Percentiles rank a stretch among this genome's conserved stretches.
These are phyloP conservation scores for Exophiala alcalophila DNA, from an alignment of 2,329 filamentous ascomycete species.

Conservation along the genomic window DNA sequence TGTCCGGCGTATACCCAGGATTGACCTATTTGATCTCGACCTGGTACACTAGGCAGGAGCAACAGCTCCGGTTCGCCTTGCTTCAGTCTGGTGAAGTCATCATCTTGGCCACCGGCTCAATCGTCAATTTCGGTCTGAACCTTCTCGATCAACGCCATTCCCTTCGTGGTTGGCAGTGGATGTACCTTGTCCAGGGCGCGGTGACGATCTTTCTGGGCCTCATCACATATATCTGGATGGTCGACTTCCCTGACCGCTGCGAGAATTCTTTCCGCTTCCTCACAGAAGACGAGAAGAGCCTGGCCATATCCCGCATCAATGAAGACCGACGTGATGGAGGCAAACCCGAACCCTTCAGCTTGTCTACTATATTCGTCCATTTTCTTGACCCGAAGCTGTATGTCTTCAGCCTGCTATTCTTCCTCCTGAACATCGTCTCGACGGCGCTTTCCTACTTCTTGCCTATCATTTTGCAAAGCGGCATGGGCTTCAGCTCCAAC, in stretches of 20 bases:
- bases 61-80: constrained; percentile 23
- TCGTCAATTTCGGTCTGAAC: constrained; percentile 69
- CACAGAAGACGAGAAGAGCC: constrained; percentile 52
- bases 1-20: constrained; percentile 49
- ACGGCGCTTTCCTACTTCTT: constrained; percentile 65
- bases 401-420: constrained; percentile 45
- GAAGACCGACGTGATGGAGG: constrained; percentile 60
- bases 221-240: constrained; percentile 66
- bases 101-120: constrained; percentile 62
- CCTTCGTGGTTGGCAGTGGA: constrained; percentile 64
- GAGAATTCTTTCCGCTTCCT: constrained; percentile 59
- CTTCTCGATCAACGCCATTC: constrained; percentile 56
- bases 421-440: constrained; percentile 64
- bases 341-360: constrained; percentile 53
- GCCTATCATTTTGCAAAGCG: constrained; percentile 53
- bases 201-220: constrained; percentile 60
- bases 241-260: constrained; percentile 65
- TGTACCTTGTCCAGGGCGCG: constrained; percentile 65
- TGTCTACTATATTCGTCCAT: constrained; percentile 59
- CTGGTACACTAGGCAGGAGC: constrained; percentile 55
- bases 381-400: constrained; percentile 47
- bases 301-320: constrained; percentile 59
- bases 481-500: constrained; percentile 54
- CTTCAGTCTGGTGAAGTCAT: constrained; percentile 44
- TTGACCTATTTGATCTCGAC: constrained; percentile 49